Conservation (phyloP, 371 early-diverging fungal genomes). For the Mucor saturninus region DNA sequence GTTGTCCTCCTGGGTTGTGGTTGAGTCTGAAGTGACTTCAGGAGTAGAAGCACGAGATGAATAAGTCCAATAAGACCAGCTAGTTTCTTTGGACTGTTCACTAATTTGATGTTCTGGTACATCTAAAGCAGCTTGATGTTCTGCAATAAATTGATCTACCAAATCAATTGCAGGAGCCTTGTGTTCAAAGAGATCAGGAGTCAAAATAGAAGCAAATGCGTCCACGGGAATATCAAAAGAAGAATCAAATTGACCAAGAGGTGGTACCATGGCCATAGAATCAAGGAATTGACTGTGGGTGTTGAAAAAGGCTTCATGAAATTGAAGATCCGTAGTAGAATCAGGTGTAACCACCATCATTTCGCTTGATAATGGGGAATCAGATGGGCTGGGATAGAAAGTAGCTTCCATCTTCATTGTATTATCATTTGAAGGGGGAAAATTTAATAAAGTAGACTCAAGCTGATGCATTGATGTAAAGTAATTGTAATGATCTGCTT, state of each 20-base stretch:
- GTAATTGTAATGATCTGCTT: constrained; percentile 21
- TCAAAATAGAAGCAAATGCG: constrained; percentile 12
- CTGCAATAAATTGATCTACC: constrained; percentile 35
- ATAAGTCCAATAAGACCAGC: constrained; percentile 28
- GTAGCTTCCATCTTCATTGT: constrained; percentile 10
- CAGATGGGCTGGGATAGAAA: constrained; percentile 29
- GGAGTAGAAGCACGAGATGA: constrained; percentile 26
- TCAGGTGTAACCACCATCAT: constrained; percentile 7
- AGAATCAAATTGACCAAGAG: constrained; percentile 25
- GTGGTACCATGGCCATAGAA: constrained; percentile 27
- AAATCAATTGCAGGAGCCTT: constrained; percentile 21
- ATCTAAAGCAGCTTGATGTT: constrained; percentile 32
- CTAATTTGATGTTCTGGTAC: constrained; percentile 11
- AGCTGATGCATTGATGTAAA: constrained; percentile 27
- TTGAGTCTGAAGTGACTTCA: constrained; percentile 18
- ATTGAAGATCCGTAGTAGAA: not conserved
- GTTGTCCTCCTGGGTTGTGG: constrained; percentile 1
- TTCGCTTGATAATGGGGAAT: constrained; percentile 17
- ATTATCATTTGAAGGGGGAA: not conserved
- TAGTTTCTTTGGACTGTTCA: constrained; percentile 14
- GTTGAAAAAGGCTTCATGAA: constrained; percentile 9
- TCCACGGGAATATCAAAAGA: constrained; percentile 1
- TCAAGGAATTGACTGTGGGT: constrained; percentile 7
- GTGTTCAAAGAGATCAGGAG: constrained; percentile 11
- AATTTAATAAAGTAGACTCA: constrained; percentile 9